phyloP scores from a whole-genome alignment of 441 rosid species.

The Omphalea diandra region DNA sequence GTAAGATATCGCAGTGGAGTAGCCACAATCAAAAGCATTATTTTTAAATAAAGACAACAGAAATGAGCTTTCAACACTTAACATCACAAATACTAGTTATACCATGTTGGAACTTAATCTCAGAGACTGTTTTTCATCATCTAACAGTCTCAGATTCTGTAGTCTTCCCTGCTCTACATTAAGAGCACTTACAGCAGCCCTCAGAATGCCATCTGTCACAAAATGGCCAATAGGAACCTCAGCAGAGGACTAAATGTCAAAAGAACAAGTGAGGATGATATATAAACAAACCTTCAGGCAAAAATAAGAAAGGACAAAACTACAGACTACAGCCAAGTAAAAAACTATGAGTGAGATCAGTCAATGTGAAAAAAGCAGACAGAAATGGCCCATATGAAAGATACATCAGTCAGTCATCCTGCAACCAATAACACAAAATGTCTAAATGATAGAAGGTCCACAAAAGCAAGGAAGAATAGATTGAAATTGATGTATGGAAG shows the following conservation, averaged over 20 bases:
- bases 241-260: constrained; percentile 18
- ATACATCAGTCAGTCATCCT: neutral
- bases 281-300: neutral
- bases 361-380: neutral
- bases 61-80: neutral
- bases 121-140: constrained; percentile 45
- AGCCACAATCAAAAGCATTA: neutral
- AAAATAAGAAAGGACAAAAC: neutral
- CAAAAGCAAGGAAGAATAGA: neutral
- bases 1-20: neutral
- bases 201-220: constrained; percentile 45
- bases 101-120: constrained; percentile 56
- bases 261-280: neutral
- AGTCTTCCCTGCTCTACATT: constrained; percentile 61
- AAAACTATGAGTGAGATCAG: neutral
- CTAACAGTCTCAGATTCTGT: constrained; percentile 55
- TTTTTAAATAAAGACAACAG: neutral
- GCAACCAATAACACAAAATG: neutral
- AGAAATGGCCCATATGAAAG: neutral
- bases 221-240: constrained; percentile 21
- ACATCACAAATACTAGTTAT: constrained; percentile 20
- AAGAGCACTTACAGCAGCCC: constrained; percentile 68
- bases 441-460: neutral
- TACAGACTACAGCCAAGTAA: neutral
- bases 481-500: neutral